Evolutionary conservation across 1,284 basidiomycete genomes (phyloP).

Genomic region (Peniophora sp.): DNA sequence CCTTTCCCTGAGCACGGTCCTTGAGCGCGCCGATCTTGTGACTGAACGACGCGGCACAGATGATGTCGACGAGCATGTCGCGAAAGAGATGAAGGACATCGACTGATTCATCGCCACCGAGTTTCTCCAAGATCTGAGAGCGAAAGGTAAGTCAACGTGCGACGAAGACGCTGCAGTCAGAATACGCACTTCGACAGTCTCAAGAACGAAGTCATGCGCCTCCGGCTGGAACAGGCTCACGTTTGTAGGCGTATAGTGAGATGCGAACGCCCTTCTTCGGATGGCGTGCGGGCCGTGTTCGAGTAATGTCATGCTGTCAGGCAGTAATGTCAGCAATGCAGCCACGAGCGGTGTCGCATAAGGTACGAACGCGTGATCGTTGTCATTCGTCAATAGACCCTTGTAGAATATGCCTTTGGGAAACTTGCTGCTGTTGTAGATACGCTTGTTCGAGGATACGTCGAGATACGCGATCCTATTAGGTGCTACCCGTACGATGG

Average conservation of each 20-base stretch:
- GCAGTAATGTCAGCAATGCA: background rate
- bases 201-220: constrained; percentile 6
- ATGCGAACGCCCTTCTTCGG: constrained; percentile 8
- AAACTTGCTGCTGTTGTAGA: constrained; percentile 12
- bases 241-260: constrained; percentile 11
- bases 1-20: constrained; percentile 7
- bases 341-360: no score
- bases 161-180: background rate
- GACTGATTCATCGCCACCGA: background rate
- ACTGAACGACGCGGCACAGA: constrained; percentile 8
- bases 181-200: constrained; percentile 8
- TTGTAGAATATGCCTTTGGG: constrained; percentile 19
- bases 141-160: background rate
- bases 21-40: constrained; percentile 7
- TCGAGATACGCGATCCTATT: constrained; percentile 13
- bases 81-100: constrained; percentile 13
- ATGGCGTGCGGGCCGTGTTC: constrained; percentile 8
- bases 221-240: constrained; percentile 11
- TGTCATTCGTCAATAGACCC: constrained; percentile 10
- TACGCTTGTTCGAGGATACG: constrained; percentile 8
- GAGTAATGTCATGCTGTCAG: constrained; percentile 13
- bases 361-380: constrained; percentile 13
- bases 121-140: constrained; percentile 1
- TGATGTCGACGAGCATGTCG: constrained; percentile 12
- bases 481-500: constrained; percentile 14